phyloP scores from a whole-genome alignment of 2,329 filamentous ascomycete genomes.

The Cyphellophora europaea region DNA sequence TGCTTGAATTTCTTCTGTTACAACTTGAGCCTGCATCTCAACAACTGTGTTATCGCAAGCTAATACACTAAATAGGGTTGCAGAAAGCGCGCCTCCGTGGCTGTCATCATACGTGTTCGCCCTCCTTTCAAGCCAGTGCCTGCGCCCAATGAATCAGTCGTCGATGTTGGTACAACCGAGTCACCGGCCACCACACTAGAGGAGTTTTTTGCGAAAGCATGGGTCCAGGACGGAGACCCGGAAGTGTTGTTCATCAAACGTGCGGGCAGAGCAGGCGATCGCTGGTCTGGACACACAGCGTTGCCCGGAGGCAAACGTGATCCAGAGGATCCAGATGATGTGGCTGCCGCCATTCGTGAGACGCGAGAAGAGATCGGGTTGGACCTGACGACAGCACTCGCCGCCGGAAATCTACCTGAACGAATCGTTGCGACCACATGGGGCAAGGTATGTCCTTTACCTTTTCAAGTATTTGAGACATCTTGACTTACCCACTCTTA shows the following conservation, averaged over 20 bases:
- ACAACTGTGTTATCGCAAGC: too few relatives aligned
- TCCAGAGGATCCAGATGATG: conserved; percentile 53
- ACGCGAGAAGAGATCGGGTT: conserved; percentile 58
- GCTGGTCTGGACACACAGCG: conserved; percentile 62
- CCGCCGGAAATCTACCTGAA: conserved; percentile 55
- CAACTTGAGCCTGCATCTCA: too few relatives aligned
- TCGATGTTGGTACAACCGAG: conserved; percentile 11
- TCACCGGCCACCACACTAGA: conserved; percentile 28
- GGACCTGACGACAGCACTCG: conserved; percentile 42
- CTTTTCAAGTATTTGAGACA: too few relatives aligned
- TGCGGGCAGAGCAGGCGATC: conserved; percentile 53
- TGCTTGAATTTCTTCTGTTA: too few relatives aligned
- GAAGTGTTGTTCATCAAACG: conserved; percentile 66
- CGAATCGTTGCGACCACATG: conserved; percentile 57
- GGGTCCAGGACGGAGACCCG: conserved; percentile 57
- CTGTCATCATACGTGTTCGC: conserved; percentile 54
- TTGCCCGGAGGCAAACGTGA: conserved; percentile 60
- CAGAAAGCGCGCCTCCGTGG: conserved; percentile 56
- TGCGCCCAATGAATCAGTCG: conserved; percentile 18
- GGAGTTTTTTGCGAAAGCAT: conserved; percentile 53
- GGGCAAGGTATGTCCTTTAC: conserved; percentile 50
- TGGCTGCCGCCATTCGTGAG: conserved; percentile 54
- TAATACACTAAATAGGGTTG: too few relatives aligned
- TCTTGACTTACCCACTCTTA: too few relatives aligned
- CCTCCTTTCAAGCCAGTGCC: conserved; percentile 49